Conservation (phyloP, 495 filamentous ascomycete species). For the Pyrenula massariospora region DNA sequence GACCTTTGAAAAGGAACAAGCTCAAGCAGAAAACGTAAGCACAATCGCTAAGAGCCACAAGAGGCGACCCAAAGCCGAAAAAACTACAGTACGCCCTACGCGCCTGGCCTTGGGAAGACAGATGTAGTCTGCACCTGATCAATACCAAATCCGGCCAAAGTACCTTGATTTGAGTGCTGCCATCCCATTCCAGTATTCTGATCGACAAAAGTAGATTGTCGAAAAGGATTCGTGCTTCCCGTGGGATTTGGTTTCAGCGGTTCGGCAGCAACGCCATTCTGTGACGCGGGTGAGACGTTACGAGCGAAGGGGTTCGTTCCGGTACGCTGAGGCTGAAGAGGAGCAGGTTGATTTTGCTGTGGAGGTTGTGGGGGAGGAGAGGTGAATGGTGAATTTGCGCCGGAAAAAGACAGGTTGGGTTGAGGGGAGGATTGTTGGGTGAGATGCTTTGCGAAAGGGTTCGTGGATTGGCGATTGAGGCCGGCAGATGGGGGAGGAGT, state of each 20-base stretch:
- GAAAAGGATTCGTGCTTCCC: slow-evolving; percentile 90
- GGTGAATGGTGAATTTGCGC: slow-evolving; percentile 21
- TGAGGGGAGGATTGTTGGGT: slow-evolving; percentile 22
- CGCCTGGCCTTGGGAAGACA: slow-evolving; percentile 75
- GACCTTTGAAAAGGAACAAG: too few species aligned
- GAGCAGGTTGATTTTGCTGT: slow-evolving; percentile 6
- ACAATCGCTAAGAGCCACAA: background rate
- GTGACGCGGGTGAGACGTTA: slow-evolving; percentile 21
- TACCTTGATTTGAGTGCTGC: slow-evolving; percentile 60
- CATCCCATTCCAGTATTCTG: slow-evolving; percentile 78
- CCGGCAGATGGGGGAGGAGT: slow-evolving; percentile 22
- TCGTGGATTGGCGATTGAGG: slow-evolving; percentile 59
- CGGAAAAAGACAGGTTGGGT: slow-evolving; percentile 2
- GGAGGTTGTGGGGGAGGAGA: slow-evolving; percentile 34
- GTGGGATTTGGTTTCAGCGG: slow-evolving; percentile 59
- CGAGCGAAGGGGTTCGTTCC: slow-evolving; percentile 44
- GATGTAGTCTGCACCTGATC: slow-evolving; percentile 71
- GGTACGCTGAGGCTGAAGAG: slow-evolving; percentile 29
- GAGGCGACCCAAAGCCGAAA: background rate
- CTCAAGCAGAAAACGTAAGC: background rate
- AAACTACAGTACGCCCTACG: background rate
- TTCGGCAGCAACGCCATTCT: slow-evolving; percentile 21
- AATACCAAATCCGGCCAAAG: slow-evolving; percentile 61
- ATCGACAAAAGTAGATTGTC: slow-evolving; percentile 77
- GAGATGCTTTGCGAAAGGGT: slow-evolving; percentile 63